Evolutionary conservation across 441 rosid genomes (phyloP).

Genomic region (Populus tomentosa): DNA sequence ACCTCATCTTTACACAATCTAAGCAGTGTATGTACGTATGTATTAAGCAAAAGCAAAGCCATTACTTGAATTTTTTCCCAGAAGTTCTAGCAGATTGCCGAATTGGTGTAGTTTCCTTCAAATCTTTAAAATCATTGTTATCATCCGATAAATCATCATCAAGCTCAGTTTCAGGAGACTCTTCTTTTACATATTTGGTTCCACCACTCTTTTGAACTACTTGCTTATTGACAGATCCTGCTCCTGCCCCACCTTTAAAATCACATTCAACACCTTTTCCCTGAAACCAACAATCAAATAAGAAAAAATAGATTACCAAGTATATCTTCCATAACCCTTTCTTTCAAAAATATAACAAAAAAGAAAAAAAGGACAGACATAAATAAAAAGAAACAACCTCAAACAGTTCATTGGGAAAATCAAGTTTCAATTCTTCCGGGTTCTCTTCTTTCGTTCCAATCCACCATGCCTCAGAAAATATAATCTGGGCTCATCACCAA

Average conservation of each 20-base stretch:
- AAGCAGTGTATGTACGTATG: neutral
- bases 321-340: neutral
- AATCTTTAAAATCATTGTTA: slow-evolving; percentile 27
- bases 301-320: neutral
- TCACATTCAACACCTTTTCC: slow-evolving; percentile 49
- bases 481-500: slow-evolving; percentile 47
- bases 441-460: slow-evolving; percentile 88
- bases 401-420: slow-evolving; percentile 67
- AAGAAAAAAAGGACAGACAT: slow-evolving; percentile 4
- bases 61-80: slow-evolving; percentile 71
- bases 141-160: slow-evolving; percentile 50
- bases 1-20: slow-evolving; percentile 5
- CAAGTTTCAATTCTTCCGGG: slow-evolving; percentile 71
- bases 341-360: neutral
- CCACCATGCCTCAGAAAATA: slow-evolving; percentile 96
- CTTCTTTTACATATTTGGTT: slow-evolving; percentile 37
- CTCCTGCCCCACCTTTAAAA: slow-evolving; percentile 84
- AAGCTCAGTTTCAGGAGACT: slow-evolving; percentile 45
- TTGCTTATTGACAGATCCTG: slow-evolving; percentile 30
- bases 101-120: slow-evolving; percentile 56
- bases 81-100: slow-evolving; percentile 69
- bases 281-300: slow-evolving; percentile 33
- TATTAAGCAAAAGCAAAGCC: slow-evolving; percentile 14
- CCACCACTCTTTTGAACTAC: slow-evolving; percentile 27
- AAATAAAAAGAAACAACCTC: slow-evolving; percentile 42